Evolutionary conservation across 2,329 filamentous ascomycete species (phyloP), one percentile per base, ranked within the genome.

Genomic region (Exophiala sp.): DNA sequence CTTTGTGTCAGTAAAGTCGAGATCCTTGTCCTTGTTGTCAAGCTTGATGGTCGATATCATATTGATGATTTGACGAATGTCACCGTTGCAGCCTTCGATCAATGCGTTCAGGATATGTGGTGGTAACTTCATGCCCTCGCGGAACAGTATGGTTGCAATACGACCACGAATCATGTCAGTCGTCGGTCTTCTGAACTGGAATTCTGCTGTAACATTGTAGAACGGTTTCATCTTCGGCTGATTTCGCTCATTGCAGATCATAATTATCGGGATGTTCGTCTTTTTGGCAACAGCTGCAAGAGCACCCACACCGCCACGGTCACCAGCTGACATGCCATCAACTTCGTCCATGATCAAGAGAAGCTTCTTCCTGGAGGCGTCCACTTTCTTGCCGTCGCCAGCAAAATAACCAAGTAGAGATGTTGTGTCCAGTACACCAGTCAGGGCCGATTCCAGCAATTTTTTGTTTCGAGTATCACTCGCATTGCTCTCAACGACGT

Each of bases 331-430:
- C 94, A 99, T 97, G 48, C 94, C 94, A 65, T 99, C 94, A 3
- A 99, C 94, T 72, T 99, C 94, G 64, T 99, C 94, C 94, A 99
- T 97, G 72, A 99, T 90, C 45, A 99, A 76, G 5, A 96, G 89
- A 33, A 97, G 84, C 64, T 96, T 96, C 76, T 95, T 95, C 76
- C 94, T 97, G 12, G 79, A 78, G 3, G 77, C 73, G 41, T 96
- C 87, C 3, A 96, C 85, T 53, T 86, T 81, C 71, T 94, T 89
- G 20, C 88, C 88, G 52, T 91, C 88, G 2, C 84, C 85, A 5
- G 91, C 85, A 69, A 97, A 99, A 72, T 88, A 99, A 1, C 94
- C 94, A 52, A 91, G 80, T 10, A 99, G 77, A 18, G 92, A 97
- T 0, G 87, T 97, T 50, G 96, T 97, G 70, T 94, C 91, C 68